Evolutionary conservation across 78 protist species (phyloP), one percentile per base, ranked within the genome.

Genomic region (Blattamonas nauphoetae): DNA sequence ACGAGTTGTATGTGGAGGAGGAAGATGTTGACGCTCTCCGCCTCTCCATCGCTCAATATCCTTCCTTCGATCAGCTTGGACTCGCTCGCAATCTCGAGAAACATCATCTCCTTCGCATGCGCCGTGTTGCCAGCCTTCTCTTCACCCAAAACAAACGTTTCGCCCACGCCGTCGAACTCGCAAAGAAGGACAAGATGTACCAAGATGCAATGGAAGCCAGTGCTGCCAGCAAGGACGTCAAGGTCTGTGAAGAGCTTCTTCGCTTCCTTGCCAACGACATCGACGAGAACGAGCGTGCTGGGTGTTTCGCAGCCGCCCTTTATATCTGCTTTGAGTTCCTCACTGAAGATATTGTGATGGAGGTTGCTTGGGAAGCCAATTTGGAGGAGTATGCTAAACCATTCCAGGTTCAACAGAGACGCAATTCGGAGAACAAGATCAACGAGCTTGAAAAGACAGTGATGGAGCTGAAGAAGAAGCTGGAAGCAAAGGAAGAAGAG

Each of bases 361-460:
- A 98, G 94, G 90, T 95, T 2, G 97, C 99, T 0, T 98, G 99
- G 99, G 85, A 95, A 86, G 46, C 96, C 91, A 86, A 91, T 82
- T 86, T 97, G 45, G 78, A 88, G 83, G 99, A 98, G 91, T 92
- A 87, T 82, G 96, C 96, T n/a, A 96, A 97, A 98, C 99, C 99
- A 41, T 98, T 86, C 95, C 35, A 97, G 71, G 90, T 98, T 78
- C 98, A 98, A 89, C 86, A 89, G 34, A 42, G 87, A 36, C 44
- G 85, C 1, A 94, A 94, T 86, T 88, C 85, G 85, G 43, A 63
- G 41, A 1, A 6, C 77, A 45, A 78, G 85, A 45, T 38, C 0
- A 88, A 89, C 81, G 36, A 2, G 43, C 80, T 79, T 6, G 83
- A 33, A 21, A 5, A 4, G 32, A 21, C 78, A 43, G 4, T 35